Percentiles rank a stretch among this genome's conserved stretches.
Evolutionary conservation across 345 rosid genomes (phyloP).

Genomic region (Mallotus nudiflorus): DNA sequence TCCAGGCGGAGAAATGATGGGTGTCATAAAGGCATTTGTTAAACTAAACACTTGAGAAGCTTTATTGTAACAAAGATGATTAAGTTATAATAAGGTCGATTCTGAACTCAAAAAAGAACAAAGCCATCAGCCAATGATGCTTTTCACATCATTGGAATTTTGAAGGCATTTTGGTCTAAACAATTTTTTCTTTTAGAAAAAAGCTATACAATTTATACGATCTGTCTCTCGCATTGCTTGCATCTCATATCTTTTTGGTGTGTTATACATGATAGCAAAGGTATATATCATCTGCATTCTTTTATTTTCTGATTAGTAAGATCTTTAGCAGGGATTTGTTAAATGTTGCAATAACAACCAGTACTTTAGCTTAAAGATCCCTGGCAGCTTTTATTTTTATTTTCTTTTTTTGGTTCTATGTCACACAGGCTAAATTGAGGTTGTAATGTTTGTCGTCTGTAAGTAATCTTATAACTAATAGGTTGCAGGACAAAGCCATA

Average conservation of each 20-base stretch:
- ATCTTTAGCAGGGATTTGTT: background rate
- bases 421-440: no score
- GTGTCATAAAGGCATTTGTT: slow-evolving; percentile 54
- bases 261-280: background rate
- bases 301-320: background rate
- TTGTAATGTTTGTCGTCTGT: no score
- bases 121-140: background rate
- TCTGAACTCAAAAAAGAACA: background rate
- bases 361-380: no score
- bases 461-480: no score
- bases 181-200: background rate
- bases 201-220: background rate
- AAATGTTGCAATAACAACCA: no score
- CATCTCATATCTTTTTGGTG: background rate
- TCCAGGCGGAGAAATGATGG: slow-evolving; percentile 90
- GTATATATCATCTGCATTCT: background rate
- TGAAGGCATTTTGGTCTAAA: background rate
- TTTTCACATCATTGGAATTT: background rate
- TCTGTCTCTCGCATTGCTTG: background rate
- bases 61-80: no score
- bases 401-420: no score
- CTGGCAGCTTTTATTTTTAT: no score
- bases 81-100: background rate
- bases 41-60: slow-evolving; percentile 20
- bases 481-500: no score